Conservation (phyloP, 2,329 filamentous ascomycete species). For the Aspergillus pseudotamarii region DNA sequence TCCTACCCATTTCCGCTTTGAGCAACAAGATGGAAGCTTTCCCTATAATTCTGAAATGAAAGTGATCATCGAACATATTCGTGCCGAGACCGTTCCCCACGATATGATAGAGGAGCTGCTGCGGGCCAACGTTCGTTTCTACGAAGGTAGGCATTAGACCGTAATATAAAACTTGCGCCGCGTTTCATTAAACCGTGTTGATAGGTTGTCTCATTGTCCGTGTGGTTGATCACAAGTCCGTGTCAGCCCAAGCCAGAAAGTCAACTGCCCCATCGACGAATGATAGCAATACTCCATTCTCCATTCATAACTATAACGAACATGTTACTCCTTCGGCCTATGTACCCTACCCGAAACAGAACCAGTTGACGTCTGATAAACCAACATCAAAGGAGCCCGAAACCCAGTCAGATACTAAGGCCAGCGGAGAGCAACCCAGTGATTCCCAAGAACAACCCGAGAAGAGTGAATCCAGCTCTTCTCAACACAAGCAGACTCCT, state of each 20-base stretch:
- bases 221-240: slow-evolving; percentile 82
- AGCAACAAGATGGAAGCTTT: slow-evolving; percentile 91
- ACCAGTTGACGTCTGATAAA: slow-evolving; percentile 35
- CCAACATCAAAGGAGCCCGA: slow-evolving; percentile 29
- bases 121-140: slow-evolving; percentile 74
- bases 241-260: slow-evolving; percentile 61
- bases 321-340: slow-evolving; percentile 89
- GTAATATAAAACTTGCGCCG: slow-evolving; percentile 7
- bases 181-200: not conserved
- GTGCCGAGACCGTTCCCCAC: slow-evolving; percentile 77
- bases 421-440: slow-evolving; percentile 29
- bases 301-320: slow-evolving; percentile 88
- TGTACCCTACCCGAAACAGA: slow-evolving; percentile 67
- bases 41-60: slow-evolving; percentile 91
- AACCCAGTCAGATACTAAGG: slow-evolving; percentile 25
- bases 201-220: slow-evolving; percentile 84
- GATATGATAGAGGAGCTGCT: slow-evolving; percentile 82
- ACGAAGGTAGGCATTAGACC: slow-evolving; percentile 65
- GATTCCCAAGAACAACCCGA: slow-evolving; percentile 64
- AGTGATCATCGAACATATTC: slow-evolving; percentile 75
- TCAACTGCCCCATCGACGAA: slow-evolving; percentile 58
- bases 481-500: slow-evolving; percentile 51
- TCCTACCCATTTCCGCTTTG: slow-evolving; percentile 84
- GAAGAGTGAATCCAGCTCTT: slow-evolving; percentile 51
- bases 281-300: slow-evolving; percentile 70